Evolutionary conservation across 139 green algal genomes (phyloP).

Genomic region (Chlamydomonas sp.): DNA sequence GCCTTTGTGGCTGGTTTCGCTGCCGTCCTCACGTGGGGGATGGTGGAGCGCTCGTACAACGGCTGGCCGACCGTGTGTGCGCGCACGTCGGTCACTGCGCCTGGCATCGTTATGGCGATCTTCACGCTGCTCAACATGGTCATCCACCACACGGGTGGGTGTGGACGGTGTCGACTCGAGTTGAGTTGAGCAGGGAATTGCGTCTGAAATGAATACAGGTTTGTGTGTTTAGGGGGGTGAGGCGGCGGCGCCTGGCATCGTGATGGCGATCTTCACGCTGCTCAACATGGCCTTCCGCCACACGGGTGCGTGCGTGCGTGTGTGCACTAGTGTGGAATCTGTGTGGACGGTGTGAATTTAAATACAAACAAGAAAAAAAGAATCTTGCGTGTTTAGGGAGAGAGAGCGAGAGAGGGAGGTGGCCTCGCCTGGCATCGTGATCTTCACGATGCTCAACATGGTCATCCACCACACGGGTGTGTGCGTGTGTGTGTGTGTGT

Average conservation of each 20-base stretch:
- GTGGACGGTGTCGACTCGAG: no score
- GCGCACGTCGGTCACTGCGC: slow-evolving; percentile 64
- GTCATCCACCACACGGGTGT: slow-evolving; percentile 62
- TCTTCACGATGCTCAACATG: slow-evolving; percentile 76
- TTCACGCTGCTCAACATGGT: slow-evolving; percentile 76
- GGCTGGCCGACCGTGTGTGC: slow-evolving; percentile 47
- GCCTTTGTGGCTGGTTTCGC: slow-evolving; percentile 48
- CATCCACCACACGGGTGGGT: slow-evolving; percentile 59
- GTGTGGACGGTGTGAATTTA: no score
- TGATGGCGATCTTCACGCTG: slow-evolving; percentile 58
- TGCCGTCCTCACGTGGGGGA: slow-evolving; percentile 69
- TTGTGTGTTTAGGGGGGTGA: slow-evolving; percentile 6
- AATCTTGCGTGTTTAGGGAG: not conserved
- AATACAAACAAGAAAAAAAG: not conserved
- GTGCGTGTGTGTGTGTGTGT: no score
- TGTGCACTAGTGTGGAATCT: no score
- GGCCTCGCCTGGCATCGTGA: slow-evolving; percentile 52
- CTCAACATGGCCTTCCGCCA: slow-evolving; percentile 75
- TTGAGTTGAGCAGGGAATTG: not conserved
- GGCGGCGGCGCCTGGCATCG: slow-evolving; percentile 82
- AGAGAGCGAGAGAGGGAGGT: no score
- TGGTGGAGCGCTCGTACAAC: slow-evolving; percentile 65
- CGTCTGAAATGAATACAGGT: not conserved
- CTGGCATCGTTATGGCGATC: slow-evolving; percentile 66
- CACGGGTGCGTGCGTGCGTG: slow-evolving; percentile 61